A percentile compares a stretch with the other conserved stretches of the same genome.
Conservation (phyloP, 1,139 yeast species). For the Magnusiomyces paraingens region DNA sequence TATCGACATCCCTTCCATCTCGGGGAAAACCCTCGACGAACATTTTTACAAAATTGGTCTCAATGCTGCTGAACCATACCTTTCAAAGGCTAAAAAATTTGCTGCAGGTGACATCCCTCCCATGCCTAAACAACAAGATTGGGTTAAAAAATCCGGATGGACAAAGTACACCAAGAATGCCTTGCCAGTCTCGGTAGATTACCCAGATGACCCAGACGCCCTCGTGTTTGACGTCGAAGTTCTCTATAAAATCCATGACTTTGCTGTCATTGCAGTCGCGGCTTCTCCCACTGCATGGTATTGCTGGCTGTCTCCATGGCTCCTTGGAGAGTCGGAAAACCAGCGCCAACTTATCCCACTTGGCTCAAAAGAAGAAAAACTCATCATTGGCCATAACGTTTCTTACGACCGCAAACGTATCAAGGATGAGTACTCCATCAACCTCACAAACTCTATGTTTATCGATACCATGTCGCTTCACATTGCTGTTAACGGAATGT, state of each 20-base stretch:
- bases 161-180: slow-evolving; percentile 49
- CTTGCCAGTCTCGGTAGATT: slow-evolving; percentile 52
- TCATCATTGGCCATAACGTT: slow-evolving; percentile 84
- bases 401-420: slow-evolving; percentile 87
- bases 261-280: slow-evolving; percentile 79
- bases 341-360: slow-evolving; percentile 70
- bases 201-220: slow-evolving; percentile 61
- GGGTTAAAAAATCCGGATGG: slow-evolving; percentile 62
- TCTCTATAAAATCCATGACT: slow-evolving; percentile 64
- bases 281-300: slow-evolving; percentile 81
- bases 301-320: slow-evolving; percentile 87
- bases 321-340: slow-evolving; percentile 48
- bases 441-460: slow-evolving; percentile 64
- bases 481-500: slow-evolving; percentile 85
- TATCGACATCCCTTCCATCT: slow-evolving; percentile 59
- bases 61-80: slow-evolving; percentile 52
- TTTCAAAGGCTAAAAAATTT: slow-evolving; percentile 41
- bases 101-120: slow-evolving; percentile 39
- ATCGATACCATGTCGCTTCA: slow-evolving; percentile 92
- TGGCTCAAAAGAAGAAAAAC: slow-evolving; percentile 38
- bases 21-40: slow-evolving; percentile 68
- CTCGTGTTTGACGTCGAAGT: slow-evolving; percentile 89
- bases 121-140: slow-evolving; percentile 36
- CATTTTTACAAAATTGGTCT: slow-evolving; percentile 75
- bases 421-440: slow-evolving; percentile 70